These are phyloP conservation scores for Phascolomyces articulosus DNA, from an alignment of 371 early-diverging fungal genomes.

Conservation along the genomic window DNA sequence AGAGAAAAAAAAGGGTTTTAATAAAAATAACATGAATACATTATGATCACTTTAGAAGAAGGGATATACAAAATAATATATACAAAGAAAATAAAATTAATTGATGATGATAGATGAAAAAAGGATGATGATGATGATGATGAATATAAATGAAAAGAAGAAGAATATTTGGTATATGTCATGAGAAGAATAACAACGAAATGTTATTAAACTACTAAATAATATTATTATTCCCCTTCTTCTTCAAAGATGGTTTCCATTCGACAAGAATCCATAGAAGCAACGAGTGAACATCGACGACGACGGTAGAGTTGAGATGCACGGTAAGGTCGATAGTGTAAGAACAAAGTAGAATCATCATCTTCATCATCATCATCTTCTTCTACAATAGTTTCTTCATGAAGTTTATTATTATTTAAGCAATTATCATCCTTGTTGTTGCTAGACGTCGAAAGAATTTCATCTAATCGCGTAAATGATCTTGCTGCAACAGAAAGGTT, in stretches of 20 bases:
- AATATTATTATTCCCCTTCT: background rate
- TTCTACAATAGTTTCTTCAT: background rate
- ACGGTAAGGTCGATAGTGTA: background rate
- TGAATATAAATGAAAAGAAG: too few species aligned
- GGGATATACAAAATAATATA: too few species aligned
- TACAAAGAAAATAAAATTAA: too few species aligned
- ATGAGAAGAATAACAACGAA: too few species aligned
- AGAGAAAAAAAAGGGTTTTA: too few species aligned
- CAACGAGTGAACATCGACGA: background rate
- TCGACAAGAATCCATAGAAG: constrained; percentile 3
- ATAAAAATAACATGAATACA: too few species aligned
- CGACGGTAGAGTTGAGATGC: background rate
- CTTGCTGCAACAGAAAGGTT: background rate
- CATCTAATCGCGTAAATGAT: background rate
- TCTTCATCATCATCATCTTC: background rate
- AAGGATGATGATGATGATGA: too few species aligned
- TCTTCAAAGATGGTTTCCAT: constrained; percentile 3
- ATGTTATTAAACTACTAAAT: too few species aligned
- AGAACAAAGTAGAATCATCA: background rate
- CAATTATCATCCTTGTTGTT: background rate
- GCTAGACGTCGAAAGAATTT: background rate
- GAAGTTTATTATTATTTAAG: background rate
- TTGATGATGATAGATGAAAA: too few species aligned
- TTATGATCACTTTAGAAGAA: too few species aligned
- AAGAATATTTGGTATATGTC: too few species aligned